Base-by-base conservation (phyloP, 2,329 filamentous ascomycete species). In the Fusarium scirpi region DNA sequence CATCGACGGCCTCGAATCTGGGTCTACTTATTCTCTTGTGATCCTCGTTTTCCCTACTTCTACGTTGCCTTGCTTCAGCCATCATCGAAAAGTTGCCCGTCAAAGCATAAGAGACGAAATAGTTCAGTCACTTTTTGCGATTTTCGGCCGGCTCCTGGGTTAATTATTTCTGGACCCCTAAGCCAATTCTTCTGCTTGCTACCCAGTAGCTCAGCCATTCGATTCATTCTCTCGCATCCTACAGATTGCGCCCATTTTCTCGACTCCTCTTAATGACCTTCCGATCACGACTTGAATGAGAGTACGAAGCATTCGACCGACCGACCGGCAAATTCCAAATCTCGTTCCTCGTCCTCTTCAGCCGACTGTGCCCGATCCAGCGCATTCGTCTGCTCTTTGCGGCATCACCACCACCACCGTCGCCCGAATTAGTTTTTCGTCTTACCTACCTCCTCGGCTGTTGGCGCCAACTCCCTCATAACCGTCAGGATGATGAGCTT, bases 401-500 rank as follows among this genome's bases (percentile, higher is more conserved):
- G 49, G 55, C 47, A 64, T 65, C 65, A 59, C 40, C 61, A 53
- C 47, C 60, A 61, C 49, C 40, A 55, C 27, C 49, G 46, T 63
- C 49, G 63, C 59, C 63, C 51, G 56, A 54, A 53, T 32, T 58
- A 69, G 43, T 16, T 44, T 34, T 62, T 41, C 27, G 38, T 64
- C 51, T 58, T 38, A 64, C 51, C 43, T 52, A 40, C 41, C 32
- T 43, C 44, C 24, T 65, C 43, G 38, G 32, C 49, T 62, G 30
- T 47, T 69, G 67, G 65, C 59, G 71, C 59, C 46, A 62, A 13
- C 56, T 67, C 60, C 59, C 55, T 49, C 58, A 59, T 46, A 62
- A 60, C 51, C 65, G 60, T 65, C 69, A 75, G 68, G 61, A 80
- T 79, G 76, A 88, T 89, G 87, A 87, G 86, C 79, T 90, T 90